phyloP scores from a whole-genome alignment of 2,329 filamentous ascomycete genomes.

The Leptodontidium sp. region DNA sequence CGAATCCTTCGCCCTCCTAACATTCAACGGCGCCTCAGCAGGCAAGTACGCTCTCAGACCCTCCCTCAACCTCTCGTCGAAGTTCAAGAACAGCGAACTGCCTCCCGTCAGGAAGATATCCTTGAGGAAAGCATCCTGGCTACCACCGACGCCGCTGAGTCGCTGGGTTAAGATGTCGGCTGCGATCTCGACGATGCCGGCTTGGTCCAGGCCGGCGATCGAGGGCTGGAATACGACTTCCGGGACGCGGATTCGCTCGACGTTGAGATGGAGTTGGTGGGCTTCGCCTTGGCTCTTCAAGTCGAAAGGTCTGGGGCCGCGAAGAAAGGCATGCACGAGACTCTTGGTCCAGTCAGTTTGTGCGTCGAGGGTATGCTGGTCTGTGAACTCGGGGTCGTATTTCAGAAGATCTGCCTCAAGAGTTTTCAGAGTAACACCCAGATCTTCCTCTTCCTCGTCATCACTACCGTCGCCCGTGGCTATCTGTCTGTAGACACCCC shows the following conservation, averaged over 20 bases:
- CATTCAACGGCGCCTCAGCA: constrained; percentile 68
- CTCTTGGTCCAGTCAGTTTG: constrained; percentile 96
- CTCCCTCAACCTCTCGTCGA: constrained; percentile 80
- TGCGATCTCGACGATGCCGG: constrained; percentile 90
- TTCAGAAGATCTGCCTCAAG: constrained; percentile 86
- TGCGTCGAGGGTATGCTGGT: constrained; percentile 90
- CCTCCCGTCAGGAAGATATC: constrained; percentile 97
- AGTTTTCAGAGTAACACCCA: constrained; percentile 73
- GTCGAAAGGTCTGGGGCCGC: constrained; percentile 88
- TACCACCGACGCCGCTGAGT: constrained; percentile 61
- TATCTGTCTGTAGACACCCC: constrained; percentile 95
- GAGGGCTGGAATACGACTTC: constrained; percentile 93
- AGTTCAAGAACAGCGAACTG: constrained; percentile 84
- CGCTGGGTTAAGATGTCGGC: constrained; percentile 89
- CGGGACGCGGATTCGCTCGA: constrained; percentile 92
- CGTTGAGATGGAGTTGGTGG: constrained; percentile 93
- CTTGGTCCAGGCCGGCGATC: constrained; percentile 92
- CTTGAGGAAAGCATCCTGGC: constrained; percentile 75
- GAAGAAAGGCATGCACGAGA: constrained; percentile 87
- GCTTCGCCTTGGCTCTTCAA: constrained; percentile 79
- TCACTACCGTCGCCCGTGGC: constrained; percentile 84
- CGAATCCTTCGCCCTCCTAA: constrained; percentile 79
- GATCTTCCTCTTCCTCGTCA: constrained; percentile 91
- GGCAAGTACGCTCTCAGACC: constrained; percentile 80
- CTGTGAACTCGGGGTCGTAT: constrained; percentile 88